Evolutionary conservation across 2,329 filamentous ascomycete genomes (phyloP), one percentile per base, ranked within the genome.

Genomic region (Talaromyces sp.): DNA sequence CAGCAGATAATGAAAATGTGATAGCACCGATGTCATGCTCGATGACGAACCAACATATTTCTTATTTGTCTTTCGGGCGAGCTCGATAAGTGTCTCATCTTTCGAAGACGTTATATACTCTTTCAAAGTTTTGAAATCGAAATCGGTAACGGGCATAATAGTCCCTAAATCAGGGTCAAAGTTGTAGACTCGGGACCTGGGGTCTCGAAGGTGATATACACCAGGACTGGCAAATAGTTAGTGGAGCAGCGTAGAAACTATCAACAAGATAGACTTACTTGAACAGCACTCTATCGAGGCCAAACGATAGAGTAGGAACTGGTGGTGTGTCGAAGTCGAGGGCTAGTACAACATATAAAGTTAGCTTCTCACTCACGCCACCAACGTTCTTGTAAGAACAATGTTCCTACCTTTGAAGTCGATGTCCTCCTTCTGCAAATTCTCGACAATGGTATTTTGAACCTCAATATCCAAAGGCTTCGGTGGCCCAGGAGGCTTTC

Each of bases 31-130:
- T 1, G 94, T 97, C 93, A 97, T 97, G 78, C 94, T 98, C 1
- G 95, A 99, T 0, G 95, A 98, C 13, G 95, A 99, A 10, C 95
- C 95, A 11, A 93, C 89, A 74, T 96, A 99, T 74, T 91, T 96
- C 75, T 89, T 92, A 13, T 83, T 80, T 67, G 91, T 78, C 63
- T 87, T 78, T 59, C 83, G 82, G 1, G 92, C 91, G 49, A 95
- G 85, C 1, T 83, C 75, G n/a, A 89, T 84, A 13, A 99, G 83
- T 4, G 84, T 87, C 5, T 80, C 78, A 74, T 99, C 95, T 74
- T 91, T 89, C 10, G 94, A 98, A 0, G 95, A 97, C 0, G 93
- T 97, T 69, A 97, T 88, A 77, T 97, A 99, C 68, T 89, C 85
- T 75, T 91, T 92, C 63, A 99, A 78, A 3, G 92, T 89, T 65